phyloP scores from a whole-genome alignment of 441 rosid genomes.

The Flueggea neowawraea region DNA sequence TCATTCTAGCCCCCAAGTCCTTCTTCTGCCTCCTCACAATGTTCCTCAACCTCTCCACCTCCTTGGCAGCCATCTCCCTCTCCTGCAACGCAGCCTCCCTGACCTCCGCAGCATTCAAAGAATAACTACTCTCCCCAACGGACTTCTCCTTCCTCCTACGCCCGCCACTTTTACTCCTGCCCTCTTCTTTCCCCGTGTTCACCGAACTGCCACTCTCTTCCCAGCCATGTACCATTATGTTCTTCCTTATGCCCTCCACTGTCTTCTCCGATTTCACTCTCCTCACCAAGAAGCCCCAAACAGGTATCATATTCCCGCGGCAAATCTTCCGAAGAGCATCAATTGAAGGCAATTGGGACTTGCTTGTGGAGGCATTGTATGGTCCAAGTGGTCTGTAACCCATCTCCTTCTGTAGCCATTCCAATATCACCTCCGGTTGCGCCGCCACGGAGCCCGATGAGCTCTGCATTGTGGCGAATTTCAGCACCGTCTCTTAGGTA shows the following conservation, averaged over 20 bases:
- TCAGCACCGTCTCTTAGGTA: too few species aligned
- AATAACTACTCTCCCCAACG: conserved; percentile 24
- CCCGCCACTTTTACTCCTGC: conserved; percentile 53
- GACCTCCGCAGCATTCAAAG: conserved; percentile 37
- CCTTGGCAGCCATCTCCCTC: conserved; percentile 72
- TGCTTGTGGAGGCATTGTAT: conserved; percentile 43
- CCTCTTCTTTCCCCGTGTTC: conserved; percentile 47
- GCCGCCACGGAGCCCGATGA: conserved; percentile 26
- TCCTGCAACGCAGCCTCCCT: conserved; percentile 73
- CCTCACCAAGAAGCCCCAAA: conserved; percentile 63
- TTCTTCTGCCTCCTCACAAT: conserved; percentile 76
- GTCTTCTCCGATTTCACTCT: conserved; percentile 90
- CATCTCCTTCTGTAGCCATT: conserved; percentile 93
- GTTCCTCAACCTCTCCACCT: conserved; percentile 79
- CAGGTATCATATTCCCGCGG: conserved; percentile 84
- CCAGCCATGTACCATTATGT: conserved; percentile 57
- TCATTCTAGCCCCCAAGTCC: conserved; percentile 80
- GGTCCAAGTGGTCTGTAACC: conserved; percentile 81
- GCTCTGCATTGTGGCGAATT: conserved; percentile 39
- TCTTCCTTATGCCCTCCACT: conserved; percentile 70
- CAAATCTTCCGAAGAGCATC: conserved; percentile 73
- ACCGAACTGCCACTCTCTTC: conserved; percentile 29
- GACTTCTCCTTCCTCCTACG: conserved; percentile 54
- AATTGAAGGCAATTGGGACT: conserved; percentile 59
- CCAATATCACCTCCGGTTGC: conserved; percentile 73